phyloP scores from a whole-genome alignment of 2,329 filamentous ascomycete species.

The Monilinia polystroma region DNA sequence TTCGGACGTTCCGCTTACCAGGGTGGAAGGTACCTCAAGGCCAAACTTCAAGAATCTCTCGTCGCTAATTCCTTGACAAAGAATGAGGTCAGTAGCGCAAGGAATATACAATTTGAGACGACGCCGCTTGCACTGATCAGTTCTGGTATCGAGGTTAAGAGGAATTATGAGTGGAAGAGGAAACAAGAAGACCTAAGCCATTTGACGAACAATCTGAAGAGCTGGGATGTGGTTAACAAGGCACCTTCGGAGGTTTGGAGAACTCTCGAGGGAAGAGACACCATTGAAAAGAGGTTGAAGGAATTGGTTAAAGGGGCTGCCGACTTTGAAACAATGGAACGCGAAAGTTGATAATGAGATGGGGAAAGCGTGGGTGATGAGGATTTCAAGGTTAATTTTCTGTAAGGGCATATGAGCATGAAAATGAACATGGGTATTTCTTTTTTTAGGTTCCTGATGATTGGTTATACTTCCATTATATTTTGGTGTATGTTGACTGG shows the following conservation, averaged over 20 bases:
- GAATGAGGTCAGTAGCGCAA: slow-evolving; percentile 75
- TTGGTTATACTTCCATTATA: neutral
- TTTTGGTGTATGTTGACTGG: slow-evolving; percentile 10
- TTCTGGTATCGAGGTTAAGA: slow-evolving; percentile 69
- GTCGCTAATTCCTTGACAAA: slow-evolving; percentile 82
- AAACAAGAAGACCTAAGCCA: slow-evolving; percentile 82
- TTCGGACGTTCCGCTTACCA: slow-evolving; percentile 80
- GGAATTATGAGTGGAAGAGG: slow-evolving; percentile 70
- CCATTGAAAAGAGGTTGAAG: slow-evolving; percentile 76
- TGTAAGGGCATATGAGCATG: neutral
- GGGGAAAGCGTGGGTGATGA: neutral
- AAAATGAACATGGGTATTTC: neutral
- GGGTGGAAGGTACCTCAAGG: slow-evolving; percentile 79
- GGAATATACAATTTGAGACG: slow-evolving; percentile 73
- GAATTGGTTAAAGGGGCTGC: slow-evolving; percentile 56
- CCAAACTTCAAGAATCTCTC: slow-evolving; percentile 87
- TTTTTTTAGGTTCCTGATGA: neutral
- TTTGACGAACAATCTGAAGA: slow-evolving; percentile 73
- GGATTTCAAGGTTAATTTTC: neutral
- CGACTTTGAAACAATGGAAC: slow-evolving; percentile 1
- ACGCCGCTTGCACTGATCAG: slow-evolving; percentile 79
- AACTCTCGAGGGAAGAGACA: slow-evolving; percentile 66
- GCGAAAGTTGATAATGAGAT: neutral
- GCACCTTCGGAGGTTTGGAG: slow-evolving; percentile 87
- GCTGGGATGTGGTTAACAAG: slow-evolving; percentile 83